Base-by-base conservation (phyloP, 345 rosid genomes). In the Psidium friedrichsthalianum region DNA sequence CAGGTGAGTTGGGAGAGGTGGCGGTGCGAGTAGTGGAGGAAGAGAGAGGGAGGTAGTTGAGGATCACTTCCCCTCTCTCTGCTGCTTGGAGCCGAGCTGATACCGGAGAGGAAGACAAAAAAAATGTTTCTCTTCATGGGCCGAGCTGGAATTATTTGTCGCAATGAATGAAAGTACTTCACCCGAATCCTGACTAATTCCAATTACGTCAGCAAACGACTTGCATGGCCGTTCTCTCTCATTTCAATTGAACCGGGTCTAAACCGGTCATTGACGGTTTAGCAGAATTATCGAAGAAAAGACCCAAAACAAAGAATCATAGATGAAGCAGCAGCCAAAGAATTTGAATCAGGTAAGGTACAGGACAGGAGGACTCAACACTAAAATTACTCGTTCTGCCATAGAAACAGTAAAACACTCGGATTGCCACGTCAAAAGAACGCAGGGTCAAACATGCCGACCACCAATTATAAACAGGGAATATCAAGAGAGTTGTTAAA, bases 1-100 rank as follows among this genome's bases (percentile, higher is more conserved):
- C 58, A 29, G 86, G 81, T 53, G 83, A 87, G 47, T 87, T 84
- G 86, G 80, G 87, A 83, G 55, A 59, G 42, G 14, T 89, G 89
- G 51, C 89, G 89, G 56, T 51, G 91, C 57, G 89, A 24, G 85
- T 82, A 82, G 61, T 53, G 78, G 85, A 87, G 82, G 78, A 88
- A 82, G 25, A 86, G 87, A 6, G 88, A 85, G 78, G 88, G 36
- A 15, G 27, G 56, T 85, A 11, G 32, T 13, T 27, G 52, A 10
- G 82, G 13, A 61, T 11, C 53, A 11, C 13, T 11, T 13, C 13
- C 42, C 42, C 42, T 3, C 15, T 51, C 53, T 51, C 53, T 2
- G 53, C 53, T 13, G 53, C 53, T 51, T 1, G 44, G 44, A 6
- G 52, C 52, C 53, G 53, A 51, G 53, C 14, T 51, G 53, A 51